Base-by-base conservation (phyloP, 768 basidiomycete species). In the Sistotremastrum suecicum region DNA sequence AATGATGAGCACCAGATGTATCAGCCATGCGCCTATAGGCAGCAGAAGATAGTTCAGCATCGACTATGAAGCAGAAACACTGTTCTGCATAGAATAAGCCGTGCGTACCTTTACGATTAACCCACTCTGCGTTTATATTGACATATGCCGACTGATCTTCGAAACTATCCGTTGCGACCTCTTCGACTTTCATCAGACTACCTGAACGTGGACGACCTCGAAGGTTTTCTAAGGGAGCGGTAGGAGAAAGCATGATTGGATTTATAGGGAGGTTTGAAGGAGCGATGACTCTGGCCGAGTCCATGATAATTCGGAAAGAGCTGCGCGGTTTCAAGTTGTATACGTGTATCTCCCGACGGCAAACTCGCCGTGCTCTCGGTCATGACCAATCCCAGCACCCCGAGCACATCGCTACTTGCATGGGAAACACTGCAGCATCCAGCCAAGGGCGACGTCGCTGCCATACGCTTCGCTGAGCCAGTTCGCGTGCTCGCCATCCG, bases 1-100 rank as follows among this genome's bases (percentile, higher is more conserved):
- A 44, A 85, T 71, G 56, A 99, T 90, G 58, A 99, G 78, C 37
- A 98, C 81, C 46, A 92, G 77, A 61, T 99, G 95, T 49, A 99
- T 97, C 54, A 94, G 66, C 95, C 95, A 99, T 54, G 95, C 92
- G 48, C 95, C 94, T 98, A 54, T 3, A 35, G 34, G 43, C 39
- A 33, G 39, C 5, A 20, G 20, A 20, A 20, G 20, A 20, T 20
- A 20, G 20, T 20, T 20, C 2, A 20, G 20, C 20, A 20, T 20
- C 2, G 20, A 29, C 34, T 20, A 36, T n/a, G 39, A 7, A 11
- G 43, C n/a, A 20, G 20, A 20, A 20, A 20, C 20, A 2, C 20
- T 20, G 20, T 20, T 20, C 34, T 34, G 20, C 3, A 12, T 39
- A 3, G 34, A 43, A 36, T 34, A 31, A 40, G 37, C 42, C 29